phyloP scores from a whole-genome alignment of 2,329 filamentous ascomycete species.

The Penicillium sp. region DNA sequence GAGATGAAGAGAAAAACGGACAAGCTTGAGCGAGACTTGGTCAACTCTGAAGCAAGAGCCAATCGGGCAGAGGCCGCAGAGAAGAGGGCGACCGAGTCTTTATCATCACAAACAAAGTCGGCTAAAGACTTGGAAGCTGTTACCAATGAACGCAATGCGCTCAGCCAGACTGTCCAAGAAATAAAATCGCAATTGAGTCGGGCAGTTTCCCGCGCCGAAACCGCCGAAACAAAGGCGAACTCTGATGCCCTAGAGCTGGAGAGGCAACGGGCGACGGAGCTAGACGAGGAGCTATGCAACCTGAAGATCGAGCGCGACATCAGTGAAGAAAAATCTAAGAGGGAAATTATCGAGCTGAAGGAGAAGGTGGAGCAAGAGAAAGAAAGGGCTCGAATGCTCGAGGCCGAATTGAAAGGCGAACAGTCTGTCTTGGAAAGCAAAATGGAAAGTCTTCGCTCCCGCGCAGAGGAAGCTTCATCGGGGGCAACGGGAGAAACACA shows the following conservation, averaged over 20 bases:
- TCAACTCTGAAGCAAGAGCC: constrained; percentile 53
- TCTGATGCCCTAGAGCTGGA: constrained; percentile 67
- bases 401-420: constrained; percentile 79
- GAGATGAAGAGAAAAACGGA: constrained; percentile 56
- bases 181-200: constrained; percentile 68
- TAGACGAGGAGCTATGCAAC: constrained; percentile 65
- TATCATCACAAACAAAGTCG: constrained; percentile 51
- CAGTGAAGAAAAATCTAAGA: constrained; percentile 65
- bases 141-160: constrained; percentile 61
- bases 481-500: constrained; percentile 78
- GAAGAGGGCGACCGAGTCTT: constrained; percentile 55
- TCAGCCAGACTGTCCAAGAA: constrained; percentile 64
- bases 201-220: constrained; percentile 64
- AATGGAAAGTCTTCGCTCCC: constrained; percentile 78
- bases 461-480: constrained; percentile 86
- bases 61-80: constrained; percentile 60
- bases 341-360: constrained; percentile 68
- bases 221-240: constrained; percentile 64
- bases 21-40: constrained; percentile 57
- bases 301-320: constrained; percentile 74
- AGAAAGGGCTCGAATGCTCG: constrained; percentile 65
- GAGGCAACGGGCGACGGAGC: constrained; percentile 52
- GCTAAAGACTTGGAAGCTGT: constrained; percentile 60
- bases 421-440: constrained; percentile 76
- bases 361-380: constrained; percentile 71